phyloP scores from a whole-genome alignment of 1,284 basidiomycete species.

The Malassezia restricta region DNA sequence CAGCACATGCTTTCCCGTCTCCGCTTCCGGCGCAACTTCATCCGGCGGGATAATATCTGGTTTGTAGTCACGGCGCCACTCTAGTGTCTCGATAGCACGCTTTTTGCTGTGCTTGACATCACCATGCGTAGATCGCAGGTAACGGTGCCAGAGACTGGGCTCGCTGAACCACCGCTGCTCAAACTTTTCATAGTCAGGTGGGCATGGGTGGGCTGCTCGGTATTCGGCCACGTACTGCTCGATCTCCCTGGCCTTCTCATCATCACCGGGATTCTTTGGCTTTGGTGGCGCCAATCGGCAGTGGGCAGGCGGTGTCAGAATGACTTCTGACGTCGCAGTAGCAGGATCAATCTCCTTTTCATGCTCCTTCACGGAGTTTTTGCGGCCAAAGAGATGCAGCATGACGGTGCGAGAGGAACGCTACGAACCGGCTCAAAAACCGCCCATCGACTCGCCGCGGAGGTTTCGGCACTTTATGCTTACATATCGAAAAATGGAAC shows the following conservation, averaged over 20 bases:
- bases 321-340: constrained; percentile 2
- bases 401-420: background rate
- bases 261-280: background rate
- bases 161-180: constrained; percentile 29
- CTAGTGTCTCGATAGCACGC: constrained; percentile 31
- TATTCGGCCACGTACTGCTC: background rate
- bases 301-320: background rate
- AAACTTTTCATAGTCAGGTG: constrained; percentile 20
- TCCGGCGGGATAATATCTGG: constrained; percentile 41
- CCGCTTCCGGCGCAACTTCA: constrained; percentile 28
- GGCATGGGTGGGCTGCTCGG: constrained; percentile 6
- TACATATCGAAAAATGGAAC: too few species aligned
- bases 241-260: constrained; percentile 6
- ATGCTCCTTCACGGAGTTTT: background rate
- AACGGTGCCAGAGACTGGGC: constrained; percentile 25
- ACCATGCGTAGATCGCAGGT: constrained; percentile 33
- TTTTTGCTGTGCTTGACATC: constrained; percentile 37
- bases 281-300: background rate
- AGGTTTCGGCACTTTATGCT: too few species aligned
- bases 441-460: too few species aligned
- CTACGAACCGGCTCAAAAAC: background rate
- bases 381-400: background rate
- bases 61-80: constrained; percentile 36
- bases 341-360: background rate
- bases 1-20: constrained; percentile 39